Percentiles rank a stretch among this genome's conserved stretches.
phyloP scores from a whole-genome alignment of 2,329 filamentous ascomycete species.

The Cladosporium sp. region DNA sequence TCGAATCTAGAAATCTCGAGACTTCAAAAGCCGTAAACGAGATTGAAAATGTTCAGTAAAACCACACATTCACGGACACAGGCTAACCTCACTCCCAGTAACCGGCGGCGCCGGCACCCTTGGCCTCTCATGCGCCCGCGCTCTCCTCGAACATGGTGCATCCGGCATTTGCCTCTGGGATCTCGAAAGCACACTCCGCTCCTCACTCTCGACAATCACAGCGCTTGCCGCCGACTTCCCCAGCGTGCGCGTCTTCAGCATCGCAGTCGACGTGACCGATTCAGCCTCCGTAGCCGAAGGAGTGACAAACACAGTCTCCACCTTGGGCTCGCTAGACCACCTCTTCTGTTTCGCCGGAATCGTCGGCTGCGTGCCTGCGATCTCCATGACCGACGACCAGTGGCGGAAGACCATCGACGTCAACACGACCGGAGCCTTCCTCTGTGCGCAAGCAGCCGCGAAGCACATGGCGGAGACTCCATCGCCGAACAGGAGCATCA shows the following conservation, averaged over 20 bases:
- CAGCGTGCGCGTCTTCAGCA: conserved; percentile 45
- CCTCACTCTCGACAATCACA: conserved; percentile 40
- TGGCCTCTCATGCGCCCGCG: conserved; percentile 54
- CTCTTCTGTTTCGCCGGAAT: conserved; percentile 66
- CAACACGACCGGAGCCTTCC: conserved; percentile 67
- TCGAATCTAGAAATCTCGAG: too few species aligned
- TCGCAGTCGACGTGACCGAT: conserved; percentile 58
- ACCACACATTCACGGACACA: neutral
- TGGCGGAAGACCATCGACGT: conserved; percentile 65
- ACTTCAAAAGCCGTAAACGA: too few species aligned
- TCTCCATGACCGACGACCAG: conserved; percentile 55
- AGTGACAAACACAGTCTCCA: conserved; percentile 36
- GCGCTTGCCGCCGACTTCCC: conserved; percentile 54
- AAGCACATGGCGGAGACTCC: conserved; percentile 49
- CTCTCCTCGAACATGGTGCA: conserved; percentile 66
- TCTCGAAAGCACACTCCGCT: conserved; percentile 41
- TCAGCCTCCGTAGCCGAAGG: conserved; percentile 44
- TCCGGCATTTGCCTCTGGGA: conserved; percentile 59
- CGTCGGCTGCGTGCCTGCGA: conserved; percentile 58
- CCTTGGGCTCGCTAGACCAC: conserved; percentile 50
- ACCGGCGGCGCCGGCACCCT: conserved; percentile 65
- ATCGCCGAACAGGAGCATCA: conserved; percentile 47
- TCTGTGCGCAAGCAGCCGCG: conserved; percentile 64
- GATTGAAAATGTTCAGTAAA: too few species aligned
- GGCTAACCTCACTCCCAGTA: conserved; percentile 37